phyloP scores from a whole-genome alignment of 2,329 filamentous ascomycete species.

The Atkinsonella texensis region DNA sequence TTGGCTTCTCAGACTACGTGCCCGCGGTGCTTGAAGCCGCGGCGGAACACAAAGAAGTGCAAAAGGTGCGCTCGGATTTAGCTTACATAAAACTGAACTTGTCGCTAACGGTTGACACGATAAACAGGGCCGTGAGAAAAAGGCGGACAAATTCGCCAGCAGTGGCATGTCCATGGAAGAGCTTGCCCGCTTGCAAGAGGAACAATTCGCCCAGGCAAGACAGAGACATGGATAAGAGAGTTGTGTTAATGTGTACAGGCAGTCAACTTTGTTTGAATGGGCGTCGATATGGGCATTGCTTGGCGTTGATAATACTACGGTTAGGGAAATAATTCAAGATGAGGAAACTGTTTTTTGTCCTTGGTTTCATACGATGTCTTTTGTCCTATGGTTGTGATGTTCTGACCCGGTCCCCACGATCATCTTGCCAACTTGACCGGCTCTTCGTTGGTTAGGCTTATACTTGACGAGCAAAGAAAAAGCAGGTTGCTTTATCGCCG shows the following conservation, averaged over 20 bases:
- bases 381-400: too few species aligned
- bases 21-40: slow-evolving; percentile 77
- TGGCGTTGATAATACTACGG: slow-evolving; percentile 17
- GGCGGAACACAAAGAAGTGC: slow-evolving; percentile 79
- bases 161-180: slow-evolving; percentile 88
- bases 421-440: too few species aligned
- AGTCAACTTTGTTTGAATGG: slow-evolving; percentile 3
- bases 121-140: slow-evolving; percentile 78
- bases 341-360: not conserved
- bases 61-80: slow-evolving; percentile 54
- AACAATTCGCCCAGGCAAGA: slow-evolving; percentile 70
- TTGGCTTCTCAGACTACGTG: slow-evolving; percentile 90
- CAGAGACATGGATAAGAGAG: slow-evolving; percentile 19
- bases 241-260: not conserved
- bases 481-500: too few species aligned
- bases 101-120: slow-evolving; percentile 14
- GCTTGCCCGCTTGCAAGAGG: slow-evolving; percentile 76
- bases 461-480: too few species aligned
- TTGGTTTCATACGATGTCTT: not conserved
- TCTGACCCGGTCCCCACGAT: too few species aligned
- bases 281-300: slow-evolving; percentile 22
- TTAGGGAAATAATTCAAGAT: not conserved
- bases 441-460: too few species aligned
- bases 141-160: slow-evolving; percentile 92
- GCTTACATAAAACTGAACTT: slow-evolving; percentile 32